Base-by-base conservation (phyloP, 2,329 filamentous ascomycete genomes). In the Xylaria sp. region DNA sequence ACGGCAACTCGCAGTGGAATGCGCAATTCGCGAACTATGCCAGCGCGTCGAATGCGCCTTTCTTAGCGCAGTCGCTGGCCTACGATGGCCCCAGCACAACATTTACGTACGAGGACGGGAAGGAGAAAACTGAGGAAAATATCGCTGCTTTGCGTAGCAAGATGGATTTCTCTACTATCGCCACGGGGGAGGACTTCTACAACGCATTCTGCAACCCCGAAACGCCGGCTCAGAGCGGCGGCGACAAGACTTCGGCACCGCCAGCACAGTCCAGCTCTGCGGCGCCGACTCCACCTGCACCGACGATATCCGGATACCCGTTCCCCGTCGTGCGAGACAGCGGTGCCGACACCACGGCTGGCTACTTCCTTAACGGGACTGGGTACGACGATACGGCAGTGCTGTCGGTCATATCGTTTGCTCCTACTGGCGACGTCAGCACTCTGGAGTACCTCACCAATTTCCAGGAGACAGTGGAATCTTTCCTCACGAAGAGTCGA, bases 1-100 rank as follows among this genome's bases (percentile, higher is more conserved):
- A 86, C 58, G 74, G 73, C 1, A 83, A 86, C 69, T 82, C 82
- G 21, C 72, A 83, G 56, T 86, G 79, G 69, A 75, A 66, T 48
- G 52, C 61, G 2, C 60, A 62, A 18, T 69, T 73, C 56, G 62
- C 57, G 37, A 61, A 45, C 1, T 69, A 69, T 39, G 68, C 69
- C 7, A 60, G 52, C 11, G 66, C 66, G 0, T 41, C 50, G 1
- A 54, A 52, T 1, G 44, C 51, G 7, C 55, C 62, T 6, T 58
- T 57, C 44, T 45, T 71, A 9, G 66, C 65, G 4, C 60, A 58
- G 1, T 65, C 62, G 9, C 45, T 67, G 9, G 59, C 61, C 9
- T 72, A 64, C 57, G 59, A 69, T 18, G 68, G 67, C 9, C 54
- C 60, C n/a, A 65, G 43, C 37, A 21, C 71, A 13, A 72, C 68